These are phyloP conservation scores for Eutrema japonicum DNA, from an alignment of 345 rosid species.

Conservation along the genomic window DNA sequence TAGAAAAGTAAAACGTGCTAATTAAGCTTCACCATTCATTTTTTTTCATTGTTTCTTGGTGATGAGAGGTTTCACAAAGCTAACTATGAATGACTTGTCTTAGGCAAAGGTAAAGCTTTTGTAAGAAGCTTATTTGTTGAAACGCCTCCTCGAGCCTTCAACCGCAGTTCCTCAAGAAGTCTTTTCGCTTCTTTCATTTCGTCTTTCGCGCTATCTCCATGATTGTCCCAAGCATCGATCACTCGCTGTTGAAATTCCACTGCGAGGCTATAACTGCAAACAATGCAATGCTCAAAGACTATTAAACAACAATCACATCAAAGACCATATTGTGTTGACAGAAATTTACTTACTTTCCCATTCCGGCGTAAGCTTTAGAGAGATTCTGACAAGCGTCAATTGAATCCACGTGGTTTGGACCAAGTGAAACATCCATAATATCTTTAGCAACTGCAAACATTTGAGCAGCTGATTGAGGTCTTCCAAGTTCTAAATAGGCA, in stretches of 20 bases:
- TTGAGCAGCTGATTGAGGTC: slow-evolving; percentile 94
- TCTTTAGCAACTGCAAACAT: slow-evolving; percentile 96
- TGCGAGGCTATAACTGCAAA: slow-evolving; percentile 74
- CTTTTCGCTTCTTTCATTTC: slow-evolving; percentile 66
- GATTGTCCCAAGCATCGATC: slow-evolving; percentile 81
- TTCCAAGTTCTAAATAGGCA: slow-evolving; percentile 86
- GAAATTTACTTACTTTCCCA: slow-evolving; percentile 67
- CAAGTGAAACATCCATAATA: slow-evolving; percentile 91
- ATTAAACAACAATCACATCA: slow-evolving; percentile 3
- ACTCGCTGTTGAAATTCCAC: slow-evolving; percentile 82
- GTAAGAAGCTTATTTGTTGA: slow-evolving; percentile 41
- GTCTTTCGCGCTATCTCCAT: slow-evolving; percentile 65
- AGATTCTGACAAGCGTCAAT: slow-evolving; percentile 95
- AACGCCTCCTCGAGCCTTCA: slow-evolving; percentile 57
- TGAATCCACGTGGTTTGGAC: slow-evolving; percentile 88
- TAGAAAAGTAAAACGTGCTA: no score
- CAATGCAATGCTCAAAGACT: slow-evolving; percentile 15
- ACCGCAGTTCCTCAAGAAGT: slow-evolving; percentile 62
- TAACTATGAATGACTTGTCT: slow-evolving; percentile 12
- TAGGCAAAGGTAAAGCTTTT: slow-evolving; percentile 57
- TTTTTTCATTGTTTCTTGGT: no score
- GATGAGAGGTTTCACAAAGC: slow-evolving; percentile 7
- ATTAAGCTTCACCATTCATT: background rate
- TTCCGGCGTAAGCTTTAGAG: slow-evolving; percentile 77
- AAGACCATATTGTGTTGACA: background rate